Conservation (phyloP, 1,284 basidiomycete genomes). For the Cryptococcus depauperatus region DNA sequence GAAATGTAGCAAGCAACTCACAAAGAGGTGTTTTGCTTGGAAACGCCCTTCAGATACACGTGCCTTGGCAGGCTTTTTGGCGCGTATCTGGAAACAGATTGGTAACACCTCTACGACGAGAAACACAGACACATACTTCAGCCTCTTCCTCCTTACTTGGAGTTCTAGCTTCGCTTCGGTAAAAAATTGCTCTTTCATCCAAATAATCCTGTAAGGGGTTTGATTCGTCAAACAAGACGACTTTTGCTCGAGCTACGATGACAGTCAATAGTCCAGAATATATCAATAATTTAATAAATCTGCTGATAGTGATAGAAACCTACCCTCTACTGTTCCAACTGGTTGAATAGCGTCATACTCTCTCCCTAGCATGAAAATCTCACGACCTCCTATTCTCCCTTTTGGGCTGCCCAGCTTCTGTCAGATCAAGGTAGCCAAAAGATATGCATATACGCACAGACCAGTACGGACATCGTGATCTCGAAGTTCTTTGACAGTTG, state of each 20-base stretch:
- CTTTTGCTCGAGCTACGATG: slow-evolving; percentile 10
- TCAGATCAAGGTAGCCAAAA: not conserved
- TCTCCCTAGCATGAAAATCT: slow-evolving; percentile 15
- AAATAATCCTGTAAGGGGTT: slow-evolving; percentile 17
- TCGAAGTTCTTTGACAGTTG: slow-evolving; percentile 8
- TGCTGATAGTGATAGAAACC: slow-evolving; percentile 1
- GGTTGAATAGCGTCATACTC: slow-evolving; percentile 15
- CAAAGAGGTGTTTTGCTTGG: slow-evolving; percentile 12
- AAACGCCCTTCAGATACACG: no score
- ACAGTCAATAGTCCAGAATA: not conserved
- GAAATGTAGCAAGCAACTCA: no score
- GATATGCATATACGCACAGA: slow-evolving; percentile 5
- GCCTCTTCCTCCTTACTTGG: slow-evolving; percentile 2
- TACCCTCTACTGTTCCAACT: slow-evolving; percentile 20
- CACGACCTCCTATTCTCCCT: slow-evolving; percentile 8
- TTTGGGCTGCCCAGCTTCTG: slow-evolving; percentile 3
- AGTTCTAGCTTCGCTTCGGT: slow-evolving; percentile 10
- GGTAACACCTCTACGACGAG: not conserved
- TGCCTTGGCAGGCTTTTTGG: not conserved
- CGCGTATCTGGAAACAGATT: not conserved
- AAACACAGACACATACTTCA: not conserved
- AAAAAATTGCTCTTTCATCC: slow-evolving; percentile 8
- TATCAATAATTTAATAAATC: no score
- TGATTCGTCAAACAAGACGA: slow-evolving; percentile 16
- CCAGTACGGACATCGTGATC: slow-evolving; percentile 9